These are phyloP conservation scores for Wickerhamomyces chaumierensis DNA, from an alignment of 805 yeast genomes.

Conservation along the genomic window DNA sequence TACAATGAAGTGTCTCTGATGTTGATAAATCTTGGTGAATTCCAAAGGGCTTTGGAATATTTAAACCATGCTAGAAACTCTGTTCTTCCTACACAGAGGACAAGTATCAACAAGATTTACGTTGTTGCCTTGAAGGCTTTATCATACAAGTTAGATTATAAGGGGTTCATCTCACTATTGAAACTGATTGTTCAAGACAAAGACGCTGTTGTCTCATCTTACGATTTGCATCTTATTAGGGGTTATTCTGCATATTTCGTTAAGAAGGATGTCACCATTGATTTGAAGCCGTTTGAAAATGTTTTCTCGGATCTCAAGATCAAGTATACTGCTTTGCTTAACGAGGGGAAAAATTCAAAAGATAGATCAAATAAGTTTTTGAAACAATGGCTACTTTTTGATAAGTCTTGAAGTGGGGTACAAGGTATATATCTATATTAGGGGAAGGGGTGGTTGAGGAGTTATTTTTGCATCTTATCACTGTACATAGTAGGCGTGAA, in stretches of 20 bases:
- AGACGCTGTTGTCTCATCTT: neutral
- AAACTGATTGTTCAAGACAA: conserved; percentile 1
- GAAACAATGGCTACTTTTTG: conserved; percentile 1
- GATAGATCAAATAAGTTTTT: conserved; percentile 2
- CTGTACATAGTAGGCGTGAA: no score
- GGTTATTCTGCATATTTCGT: neutral
- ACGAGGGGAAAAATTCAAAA: neutral
- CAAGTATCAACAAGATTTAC: conserved; percentile 3
- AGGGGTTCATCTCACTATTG: conserved; percentile 2
- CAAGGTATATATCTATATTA: neutral
- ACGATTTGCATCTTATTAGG: neutral
- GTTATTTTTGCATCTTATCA: no score
- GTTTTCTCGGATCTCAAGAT: neutral
- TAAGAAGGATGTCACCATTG: neutral
- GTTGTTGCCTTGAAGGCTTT: conserved; percentile 4
- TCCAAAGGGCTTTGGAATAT: neutral
- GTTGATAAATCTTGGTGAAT: neutral
- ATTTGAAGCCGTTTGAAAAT: neutral
- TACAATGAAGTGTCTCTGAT: neutral
- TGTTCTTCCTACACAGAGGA: neutral
- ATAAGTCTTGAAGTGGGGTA: neutral
- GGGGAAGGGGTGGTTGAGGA: no score
- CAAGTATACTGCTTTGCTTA: neutral
- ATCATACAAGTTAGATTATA: conserved; percentile 1
- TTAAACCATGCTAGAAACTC: neutral